phyloP scores from a whole-genome alignment of 2,329 filamentous ascomycete genomes.

The Microcera coccophila region DNA sequence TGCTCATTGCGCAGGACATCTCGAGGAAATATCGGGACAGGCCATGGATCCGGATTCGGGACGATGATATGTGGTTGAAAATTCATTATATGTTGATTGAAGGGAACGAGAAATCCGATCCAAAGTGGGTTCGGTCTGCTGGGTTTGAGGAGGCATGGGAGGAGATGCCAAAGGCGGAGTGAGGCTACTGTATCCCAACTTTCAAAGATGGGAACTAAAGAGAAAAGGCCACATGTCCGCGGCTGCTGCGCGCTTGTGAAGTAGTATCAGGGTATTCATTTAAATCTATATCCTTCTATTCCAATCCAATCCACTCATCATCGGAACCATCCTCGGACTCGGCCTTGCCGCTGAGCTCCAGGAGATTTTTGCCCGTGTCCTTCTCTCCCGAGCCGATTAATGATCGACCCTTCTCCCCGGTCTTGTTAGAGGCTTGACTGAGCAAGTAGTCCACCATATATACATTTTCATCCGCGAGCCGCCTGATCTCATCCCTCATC shows the following conservation, averaged over 20 bases:
- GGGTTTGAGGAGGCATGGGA: constrained; percentile 67
- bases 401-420: constrained; percentile 20
- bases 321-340: constrained; percentile 37
- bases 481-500: constrained; percentile 78
- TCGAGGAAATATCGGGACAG: constrained; percentile 43
- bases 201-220: background rate
- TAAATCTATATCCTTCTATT: constrained; percentile 33
- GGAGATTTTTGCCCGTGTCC: constrained; percentile 28
- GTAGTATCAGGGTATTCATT: constrained; percentile 23
- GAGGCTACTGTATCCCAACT: background rate
- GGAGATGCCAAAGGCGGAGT: constrained; percentile 28
- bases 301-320: constrained; percentile 47
- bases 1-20: constrained; percentile 59
- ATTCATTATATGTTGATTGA: constrained; percentile 61
- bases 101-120: constrained; percentile 50
- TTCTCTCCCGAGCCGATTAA: constrained; percentile 15
- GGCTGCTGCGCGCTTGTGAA: constrained; percentile 1
- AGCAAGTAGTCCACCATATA: constrained; percentile 84
- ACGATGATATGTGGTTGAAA: constrained; percentile 56
- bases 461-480: constrained; percentile 80
- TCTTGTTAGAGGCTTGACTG: constrained; percentile 42
- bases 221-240: background rate
- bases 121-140: constrained; percentile 57
- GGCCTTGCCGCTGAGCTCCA: constrained; percentile 31
- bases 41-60: constrained; percentile 51